Evolutionary conservation across 2,329 filamentous ascomycete genomes (phyloP), one percentile per base, ranked within the genome.

Genomic region (Colletotrichum tanaceti): DNA sequence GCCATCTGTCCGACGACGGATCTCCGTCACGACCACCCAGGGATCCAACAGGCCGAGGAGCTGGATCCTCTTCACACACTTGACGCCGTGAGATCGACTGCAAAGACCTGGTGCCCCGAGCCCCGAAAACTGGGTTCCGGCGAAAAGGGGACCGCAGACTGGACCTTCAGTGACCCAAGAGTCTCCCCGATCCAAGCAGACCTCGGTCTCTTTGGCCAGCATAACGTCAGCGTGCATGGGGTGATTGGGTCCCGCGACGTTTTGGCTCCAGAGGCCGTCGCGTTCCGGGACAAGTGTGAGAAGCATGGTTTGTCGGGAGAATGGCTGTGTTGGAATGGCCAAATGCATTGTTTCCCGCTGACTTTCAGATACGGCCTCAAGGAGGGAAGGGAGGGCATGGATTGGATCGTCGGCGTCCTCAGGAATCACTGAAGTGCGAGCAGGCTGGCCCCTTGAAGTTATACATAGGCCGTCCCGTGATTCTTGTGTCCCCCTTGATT

Each of bases 321-420:
- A 63, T 89, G 87, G 87, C 71, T 89, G 47, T 78, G 86, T 11
- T 89, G 87, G 87, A 82, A 86, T 20, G 83, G 83, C 20, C 85
- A 88, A 76, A 89, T 89, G 84, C 87, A 89, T 74, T 87, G 85
- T 68, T 89, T 88, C 60, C 81, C 85, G 1, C 74, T 89, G 43
- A 82, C 84, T 1, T 83, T 81, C 53, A 76, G 78, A 2, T 87
- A 85, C 70, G 79, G 80, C 0, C 44, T 88, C 32, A 76, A 73
- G 5, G 86, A 88, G 71, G 81, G 83, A 2, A 80, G 77, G 38
- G 76, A 84, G 67, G 82, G 75, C 0, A 76, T 82, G 38, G 77
- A 82, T 1, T 87, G 84, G 82, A 76, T 85, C 0, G 61, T 84
- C 0, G 77, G 81, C 32, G 73, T 68, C 0, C 22, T 73, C 2